Percentiles rank a stretch among this genome's conserved stretches.
These are phyloP conservation scores for Talaromyces sp. DNA, from an alignment of 2,329 filamentous ascomycete species.

Conservation along the genomic window DNA sequence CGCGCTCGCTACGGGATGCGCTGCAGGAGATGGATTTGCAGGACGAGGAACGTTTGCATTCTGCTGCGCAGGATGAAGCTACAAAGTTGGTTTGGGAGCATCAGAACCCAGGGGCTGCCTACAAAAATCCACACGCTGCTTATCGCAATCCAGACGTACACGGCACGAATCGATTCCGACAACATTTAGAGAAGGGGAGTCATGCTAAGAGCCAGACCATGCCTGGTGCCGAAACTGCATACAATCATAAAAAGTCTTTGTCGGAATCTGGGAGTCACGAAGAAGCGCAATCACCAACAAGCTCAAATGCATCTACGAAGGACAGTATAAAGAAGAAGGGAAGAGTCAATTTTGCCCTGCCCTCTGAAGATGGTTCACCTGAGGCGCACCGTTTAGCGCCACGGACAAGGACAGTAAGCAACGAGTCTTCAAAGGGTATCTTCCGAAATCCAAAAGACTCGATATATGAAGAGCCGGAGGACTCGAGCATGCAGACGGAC, in stretches of 20 bases:
- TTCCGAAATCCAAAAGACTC: constrained; percentile 60
- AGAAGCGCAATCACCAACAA: constrained; percentile 11
- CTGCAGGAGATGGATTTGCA: constrained; percentile 58
- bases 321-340: constrained; percentile 14
- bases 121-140: constrained; percentile 47
- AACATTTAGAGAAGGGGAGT: constrained; percentile 44
- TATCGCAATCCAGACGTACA: constrained; percentile 45
- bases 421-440: constrained; percentile 45
- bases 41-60: constrained; percentile 53
- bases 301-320: constrained; percentile 6
- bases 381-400: constrained; percentile 18
- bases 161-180: constrained; percentile 34
- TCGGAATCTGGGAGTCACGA: constrained; percentile 21
- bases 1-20: constrained; percentile 53
- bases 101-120: constrained; percentile 51
- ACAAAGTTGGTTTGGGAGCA: constrained; percentile 64
- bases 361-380: constrained; percentile 27
- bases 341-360: constrained; percentile 38
- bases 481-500: constrained; percentile 28
- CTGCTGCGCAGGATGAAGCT: constrained; percentile 60
- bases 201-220: constrained; percentile 43
- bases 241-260: constrained; percentile 11
- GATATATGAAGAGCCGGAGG: constrained; percentile 83
- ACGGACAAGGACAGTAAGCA: constrained; percentile 33
- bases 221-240: background rate